Base-by-base conservation (phyloP, 805 yeast genomes). In the Candida caryicola region DNA sequence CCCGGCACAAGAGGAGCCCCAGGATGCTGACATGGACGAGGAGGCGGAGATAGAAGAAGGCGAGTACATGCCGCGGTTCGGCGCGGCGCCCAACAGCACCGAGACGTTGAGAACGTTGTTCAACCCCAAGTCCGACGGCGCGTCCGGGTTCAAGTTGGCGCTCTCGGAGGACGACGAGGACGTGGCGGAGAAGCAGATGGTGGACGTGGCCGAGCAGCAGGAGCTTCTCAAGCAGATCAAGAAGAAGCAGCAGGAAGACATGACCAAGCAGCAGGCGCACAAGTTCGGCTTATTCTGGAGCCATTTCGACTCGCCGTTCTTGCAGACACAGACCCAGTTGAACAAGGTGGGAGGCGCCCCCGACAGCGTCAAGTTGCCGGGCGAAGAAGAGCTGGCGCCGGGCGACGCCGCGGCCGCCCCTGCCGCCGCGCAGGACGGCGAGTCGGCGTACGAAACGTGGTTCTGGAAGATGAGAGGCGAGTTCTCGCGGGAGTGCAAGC, bases 381-480 rank as follows among this genome's bases (percentile, higher is more conserved):
- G 71, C 3, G 70, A 63, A 37, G 50, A 43, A 15, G 56, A 52
- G 8, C 48, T 39, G 1, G 37, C 29, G 3, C 41, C 49, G 10
- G 58, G 54, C 9, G 43, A 35, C 3, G 10, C 25, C 25, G 25
- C 25, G 7, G 25, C 25, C 25, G 25, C 25, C 25, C 7, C 25
- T 10, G 25, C 25, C 25, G 50, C 37, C 2, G 62, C 69, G 15
- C 65, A 61, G 2, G 66, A 64, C 7, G 66, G 55, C 8, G 71
- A 67, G 36, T 51, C 67, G 10, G 56, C 60, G 2, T 89, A 91
- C 77, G 88, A 82, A 34, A 64, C 73, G 29, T 80, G 85, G 75
- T 91, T 90, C 60, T 87, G 86, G 82, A 84, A 79, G 31, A 77
- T 81, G 57, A 76, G 98, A 60, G 90, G 91, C 28, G 85, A 81